Base-by-base conservation (phyloP, 257 asterid genomes). In the Solanum peruvianum region DNA sequence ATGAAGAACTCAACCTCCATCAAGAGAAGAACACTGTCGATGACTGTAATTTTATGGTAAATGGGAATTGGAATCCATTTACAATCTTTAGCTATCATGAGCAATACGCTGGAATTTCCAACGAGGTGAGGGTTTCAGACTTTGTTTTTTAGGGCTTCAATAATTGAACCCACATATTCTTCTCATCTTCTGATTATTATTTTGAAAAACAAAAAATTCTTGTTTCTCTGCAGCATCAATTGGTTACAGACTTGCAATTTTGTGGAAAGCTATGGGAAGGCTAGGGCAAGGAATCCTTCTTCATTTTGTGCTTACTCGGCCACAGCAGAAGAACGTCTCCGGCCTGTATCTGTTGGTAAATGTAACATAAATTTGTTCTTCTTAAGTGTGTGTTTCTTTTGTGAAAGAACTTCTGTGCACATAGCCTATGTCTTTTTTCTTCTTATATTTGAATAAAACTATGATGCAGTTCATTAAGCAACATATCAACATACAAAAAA, bases 41-140 rank as follows among this genome's bases (percentile, higher is more conserved):
- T 81, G 85, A 87, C 11, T 4, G 27, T 47, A 47, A 18, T 80
- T 88, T 82, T 42, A 58, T 75, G 67, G 82, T 81, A 62, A 42
- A 87, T 14, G 78, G 86, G 82, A 69, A 58, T 71, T 90, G 92
- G 91, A 91, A 64, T 84, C 75, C 88, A 23, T 80, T 90, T 42
- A 25, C 86, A 29, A 56, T 42, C 90, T 82, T 72, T 60, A 83
- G 15, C 49, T 84, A 56, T 81, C 91, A 85, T 69, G 42, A 70
- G n/a, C 89, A 84, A 52, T 82, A 77, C 86, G 67, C 76, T 58
- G 88, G 76, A 76, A 70, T 83, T 62, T 39, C 86, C 45, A 70
- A 70, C 16, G 85, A 64, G 91, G 93, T 89, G 58, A 23, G 76
- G 15, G 58, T 21, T 35, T 78, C 49, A 58, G 11, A 41, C 15